Evolutionary conservation across 163 green algal species (phyloP), one percentile per base, ranked within the genome.

Genomic region (Picocystis sp.): DNA sequence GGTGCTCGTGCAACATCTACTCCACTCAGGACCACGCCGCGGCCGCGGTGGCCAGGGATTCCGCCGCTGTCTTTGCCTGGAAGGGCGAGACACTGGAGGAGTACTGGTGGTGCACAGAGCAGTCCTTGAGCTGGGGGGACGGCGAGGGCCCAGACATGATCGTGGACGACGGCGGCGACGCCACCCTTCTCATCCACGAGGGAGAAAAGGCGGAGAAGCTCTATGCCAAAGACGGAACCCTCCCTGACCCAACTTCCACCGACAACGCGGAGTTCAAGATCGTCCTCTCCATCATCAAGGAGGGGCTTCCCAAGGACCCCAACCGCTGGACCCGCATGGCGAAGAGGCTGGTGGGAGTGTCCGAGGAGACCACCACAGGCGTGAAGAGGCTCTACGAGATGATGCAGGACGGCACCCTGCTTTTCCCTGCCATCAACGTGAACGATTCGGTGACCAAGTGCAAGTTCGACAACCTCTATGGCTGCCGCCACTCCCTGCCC

Each of bases 391-490:
- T 99, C 67, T 98, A 98, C 64, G 86, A 97, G 81, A 99, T 99
- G 91, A 77, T 85, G 80, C 68, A 78, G 52, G 65, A 50, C 33
- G 82, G 81, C 62, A 77, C 72, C 2, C 80, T 99, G 52, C 75
- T 98, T 52, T 95, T 99, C 83, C 91, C 91, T 13, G 90, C 89
- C 69, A 98, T 99, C 80, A 99, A 99, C 71, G 91, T 99, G 53
- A 99, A 99, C 76, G 91, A 99, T 82, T 93, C 81, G 10, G 91
- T 99, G 23, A 99, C 91, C 69, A 99, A 99, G 83, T 95, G 81
- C 74, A 99, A 99, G 82, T 99, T 99, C 53, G 91, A 99, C 81
- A 99, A 99, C 75, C 77, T 98, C 67, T 99, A 99, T 67, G 91
- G 91, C 64, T 99, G 91, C 83, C 79, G 89, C 58, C 90, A 99